A percentile compares a stretch with the other conserved stretches of the same genome.
phyloP scores from a whole-genome alignment of 2,329 filamentous ascomycete species.

The Verticillium longisporum region DNA sequence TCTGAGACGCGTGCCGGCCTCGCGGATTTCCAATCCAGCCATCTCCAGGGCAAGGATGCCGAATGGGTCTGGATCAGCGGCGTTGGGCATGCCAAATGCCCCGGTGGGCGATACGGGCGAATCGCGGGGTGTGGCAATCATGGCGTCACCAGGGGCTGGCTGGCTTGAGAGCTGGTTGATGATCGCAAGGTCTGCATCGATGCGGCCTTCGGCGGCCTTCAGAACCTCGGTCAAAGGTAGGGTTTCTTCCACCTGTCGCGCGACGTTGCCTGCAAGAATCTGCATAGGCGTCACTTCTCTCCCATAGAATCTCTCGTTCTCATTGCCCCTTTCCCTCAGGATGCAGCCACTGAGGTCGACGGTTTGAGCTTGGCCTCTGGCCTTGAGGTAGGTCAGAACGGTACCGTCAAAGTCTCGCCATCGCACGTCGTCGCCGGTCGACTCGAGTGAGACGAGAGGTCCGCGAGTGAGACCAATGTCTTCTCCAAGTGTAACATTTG shows the following conservation, averaged over 20 bases:
- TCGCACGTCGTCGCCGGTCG: conserved; percentile 41
- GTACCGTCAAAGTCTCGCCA: conserved; percentile 48
- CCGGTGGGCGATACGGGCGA: conserved; percentile 28
- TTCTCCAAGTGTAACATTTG: conserved; percentile 73
- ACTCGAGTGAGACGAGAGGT: conserved; percentile 55
- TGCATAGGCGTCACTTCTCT: conserved; percentile 45
- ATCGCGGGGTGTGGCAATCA: conserved; percentile 39
- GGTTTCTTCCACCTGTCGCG: conserved; percentile 47
- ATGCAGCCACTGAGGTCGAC: conserved; percentile 51
- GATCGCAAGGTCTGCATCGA: conserved; percentile 61
- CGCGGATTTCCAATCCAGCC: conserved; percentile 81
- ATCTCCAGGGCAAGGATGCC: conserved; percentile 87
- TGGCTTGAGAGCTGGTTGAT: conserved; percentile 57
- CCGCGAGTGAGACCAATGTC: conserved; percentile 73
- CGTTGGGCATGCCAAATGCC: conserved; percentile 70
- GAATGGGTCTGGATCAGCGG: conserved; percentile 83
- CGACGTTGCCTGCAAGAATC: conserved; percentile 49
- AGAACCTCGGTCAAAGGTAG: conserved; percentile 70
- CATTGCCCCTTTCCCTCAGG: conserved; percentile 48
- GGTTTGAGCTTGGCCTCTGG: conserved; percentile 46
- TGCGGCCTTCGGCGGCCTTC: conserved; percentile 79
- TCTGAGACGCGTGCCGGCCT: conserved; percentile 72
- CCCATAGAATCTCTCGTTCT: conserved; percentile 54
- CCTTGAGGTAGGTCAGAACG: conserved; percentile 53
- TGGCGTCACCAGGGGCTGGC: conserved; percentile 70